Conservation (phyloP, 352 stramenopile genomes). For the Pythium insidiosum region DNA sequence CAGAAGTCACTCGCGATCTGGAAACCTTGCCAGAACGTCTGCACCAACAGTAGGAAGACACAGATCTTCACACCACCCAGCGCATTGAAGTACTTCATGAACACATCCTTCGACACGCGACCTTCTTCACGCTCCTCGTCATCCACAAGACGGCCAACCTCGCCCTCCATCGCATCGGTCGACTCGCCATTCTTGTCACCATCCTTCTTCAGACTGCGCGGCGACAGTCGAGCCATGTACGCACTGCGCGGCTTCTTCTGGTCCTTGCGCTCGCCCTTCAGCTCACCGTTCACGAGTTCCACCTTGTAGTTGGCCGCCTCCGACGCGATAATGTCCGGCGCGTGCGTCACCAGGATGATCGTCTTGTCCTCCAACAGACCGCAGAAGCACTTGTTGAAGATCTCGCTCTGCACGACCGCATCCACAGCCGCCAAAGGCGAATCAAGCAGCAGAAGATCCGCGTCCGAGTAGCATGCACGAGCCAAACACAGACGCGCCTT, state of each 20-base stretch:
- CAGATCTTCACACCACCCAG: conserved; percentile 23
- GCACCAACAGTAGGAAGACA: conserved; percentile 1
- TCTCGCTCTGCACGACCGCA: conserved; percentile 91
- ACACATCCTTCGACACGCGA: conserved; percentile 26
- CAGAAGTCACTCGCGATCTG: conserved; percentile 19
- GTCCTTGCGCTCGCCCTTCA: background rate
- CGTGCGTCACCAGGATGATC: conserved; percentile 88
- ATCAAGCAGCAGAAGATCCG: conserved; percentile 81
- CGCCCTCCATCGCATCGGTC: background rate
- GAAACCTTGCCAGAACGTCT: conserved; percentile 17
- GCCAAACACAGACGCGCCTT: conserved; percentile 67
- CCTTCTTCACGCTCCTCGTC: conserved; percentile 28
- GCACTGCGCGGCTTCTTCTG: no score
- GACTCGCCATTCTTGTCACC: conserved; percentile 1
- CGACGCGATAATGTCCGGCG: conserved; percentile 34
- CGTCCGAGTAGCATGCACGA: conserved; percentile 44
- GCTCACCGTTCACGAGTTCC: conserved; percentile 1
- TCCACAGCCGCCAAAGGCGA: conserved; percentile 90
- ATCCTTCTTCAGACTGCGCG: background rate
- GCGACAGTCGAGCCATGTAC: no score
- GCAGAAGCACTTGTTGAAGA: conserved; percentile 26
- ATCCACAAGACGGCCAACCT: conserved; percentile 12
- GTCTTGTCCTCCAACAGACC: conserved; percentile 26
- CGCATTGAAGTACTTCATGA: conserved; percentile 23
- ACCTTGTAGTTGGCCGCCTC: conserved; percentile 13